These are phyloP conservation scores for Pochonia chlamydosporia DNA, from an alignment of 2,329 filamentous ascomycete genomes.

Conservation along the genomic window DNA sequence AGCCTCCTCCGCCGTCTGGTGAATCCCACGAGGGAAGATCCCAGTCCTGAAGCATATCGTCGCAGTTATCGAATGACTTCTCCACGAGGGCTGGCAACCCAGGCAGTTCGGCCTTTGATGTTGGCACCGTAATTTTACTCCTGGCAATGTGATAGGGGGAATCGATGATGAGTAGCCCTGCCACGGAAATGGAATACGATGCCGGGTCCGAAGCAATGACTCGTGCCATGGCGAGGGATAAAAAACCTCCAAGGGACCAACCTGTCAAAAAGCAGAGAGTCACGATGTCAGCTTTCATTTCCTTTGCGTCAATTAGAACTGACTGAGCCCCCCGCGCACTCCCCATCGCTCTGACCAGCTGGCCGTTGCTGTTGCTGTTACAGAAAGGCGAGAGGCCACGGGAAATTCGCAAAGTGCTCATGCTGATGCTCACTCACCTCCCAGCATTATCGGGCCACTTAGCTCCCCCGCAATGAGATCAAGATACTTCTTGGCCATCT, in stretches of 20 bases:
- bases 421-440: too few relatives aligned
- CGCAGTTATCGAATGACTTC: conserved; percentile 24
- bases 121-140: conserved; percentile 9
- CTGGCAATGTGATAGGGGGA: conserved; percentile 20
- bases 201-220: conserved; percentile 18
- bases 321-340: too few relatives aligned
- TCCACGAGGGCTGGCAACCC: conserved; percentile 19
- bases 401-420: too few relatives aligned
- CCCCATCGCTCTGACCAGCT: too few relatives aligned
- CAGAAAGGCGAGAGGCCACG: too few relatives aligned
- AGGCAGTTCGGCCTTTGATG: conserved; percentile 13
- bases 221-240: conserved; percentile 19
- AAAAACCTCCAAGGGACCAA: conserved; percentile 24
- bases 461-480: conserved; percentile 16
- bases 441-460: conserved; percentile 19
- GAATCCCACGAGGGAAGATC: conserved; percentile 19
- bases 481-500: conserved; percentile 23
- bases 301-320: background rate
- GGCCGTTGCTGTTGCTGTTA: too few relatives aligned
- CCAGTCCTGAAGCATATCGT: conserved; percentile 23
- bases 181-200: conserved; percentile 15
- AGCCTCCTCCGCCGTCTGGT: conserved; percentile 12
- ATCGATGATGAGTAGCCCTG: conserved; percentile 22
- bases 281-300: background rate
- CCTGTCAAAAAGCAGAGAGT: conserved; percentile 10